A percentile compares a stretch with the other conserved stretches of the same genome.
These are phyloP conservation scores for Ophiostoma tasmaniense DNA, from an alignment of 2,329 filamentous ascomycete species.

Conservation along the genomic window DNA sequence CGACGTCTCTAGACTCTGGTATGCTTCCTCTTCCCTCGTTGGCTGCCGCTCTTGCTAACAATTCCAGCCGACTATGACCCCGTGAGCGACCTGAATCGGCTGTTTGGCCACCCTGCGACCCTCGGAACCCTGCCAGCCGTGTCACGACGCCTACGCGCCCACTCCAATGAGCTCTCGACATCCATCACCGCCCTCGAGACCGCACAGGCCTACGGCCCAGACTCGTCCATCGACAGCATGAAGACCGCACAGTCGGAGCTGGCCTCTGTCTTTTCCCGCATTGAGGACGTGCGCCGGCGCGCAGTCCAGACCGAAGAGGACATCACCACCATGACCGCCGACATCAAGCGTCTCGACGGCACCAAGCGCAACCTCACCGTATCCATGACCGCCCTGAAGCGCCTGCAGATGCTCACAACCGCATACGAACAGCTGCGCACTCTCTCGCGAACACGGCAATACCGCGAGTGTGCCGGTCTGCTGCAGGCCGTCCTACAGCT, in stretches of 20 bases:
- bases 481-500: slow-evolving; percentile 93
- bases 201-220: slow-evolving; percentile 74
- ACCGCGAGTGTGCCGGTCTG: slow-evolving; percentile 87
- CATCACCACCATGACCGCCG: slow-evolving; percentile 97
- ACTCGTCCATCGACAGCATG: slow-evolving; percentile 83
- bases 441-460: slow-evolving; percentile 77
- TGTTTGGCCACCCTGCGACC: slow-evolving; percentile 84
- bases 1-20: slow-evolving; percentile 22
- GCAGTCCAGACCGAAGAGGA: slow-evolving; percentile 89
- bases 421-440: slow-evolving; percentile 93
- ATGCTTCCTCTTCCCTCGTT: background rate
- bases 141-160: slow-evolving; percentile 61
- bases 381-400: slow-evolving; percentile 95
- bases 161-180: slow-evolving; percentile 73
- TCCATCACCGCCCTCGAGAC: slow-evolving; percentile 67
- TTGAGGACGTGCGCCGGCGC: slow-evolving; percentile 82
- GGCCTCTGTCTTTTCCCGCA: slow-evolving; percentile 82
- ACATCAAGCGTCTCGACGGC: slow-evolving; percentile 93
- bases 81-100: slow-evolving; percentile 81
- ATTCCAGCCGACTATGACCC: slow-evolving; percentile 44
- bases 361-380: slow-evolving; percentile 94
- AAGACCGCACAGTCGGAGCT: slow-evolving; percentile 85
- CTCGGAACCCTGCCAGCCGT: slow-evolving; percentile 69
- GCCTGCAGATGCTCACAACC: slow-evolving; percentile 96
- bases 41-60: background rate